Percentiles rank a stretch among this genome's conserved stretches.
Conservation (phyloP, 1,284 basidiomycete genomes). For the Psilocybe mexicana region DNA sequence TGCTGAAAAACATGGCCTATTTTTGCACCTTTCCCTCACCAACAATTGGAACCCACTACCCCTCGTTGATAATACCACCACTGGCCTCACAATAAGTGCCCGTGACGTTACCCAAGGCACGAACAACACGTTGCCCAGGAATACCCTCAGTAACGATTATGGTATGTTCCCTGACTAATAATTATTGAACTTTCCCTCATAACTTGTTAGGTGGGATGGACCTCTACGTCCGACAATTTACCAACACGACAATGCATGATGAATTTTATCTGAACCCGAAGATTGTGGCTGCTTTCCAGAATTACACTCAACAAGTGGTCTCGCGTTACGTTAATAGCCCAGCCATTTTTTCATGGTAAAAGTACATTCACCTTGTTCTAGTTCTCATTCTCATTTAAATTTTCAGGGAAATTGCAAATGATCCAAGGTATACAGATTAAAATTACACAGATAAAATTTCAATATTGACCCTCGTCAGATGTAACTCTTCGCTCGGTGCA, state of each 20-base stretch:
- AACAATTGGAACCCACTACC: slow-evolving; percentile 67
- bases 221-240: slow-evolving; percentile 57
- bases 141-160: slow-evolving; percentile 60
- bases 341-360: slow-evolving; percentile 53
- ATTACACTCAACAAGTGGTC: slow-evolving; percentile 56
- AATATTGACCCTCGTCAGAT: slow-evolving; percentile 35
- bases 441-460: not conserved
- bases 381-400: not conserved
- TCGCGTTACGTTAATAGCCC: slow-evolving; percentile 53
- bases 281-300: slow-evolving; percentile 51
- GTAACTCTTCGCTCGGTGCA: slow-evolving; percentile 51
- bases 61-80: slow-evolving; percentile 28
- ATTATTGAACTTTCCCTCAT: not conserved
- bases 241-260: slow-evolving; percentile 44
- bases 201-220: slow-evolving; percentile 59
- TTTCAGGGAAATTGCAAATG: slow-evolving; percentile 61
- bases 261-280: slow-evolving; percentile 56
- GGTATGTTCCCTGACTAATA: slow-evolving; percentile 36
- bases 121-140: slow-evolving; percentile 47
- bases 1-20: slow-evolving; percentile 60
- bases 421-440: slow-evolving; percentile 45
- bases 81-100: slow-evolving; percentile 16
- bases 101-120: slow-evolving; percentile 38
- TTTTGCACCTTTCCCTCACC: slow-evolving; percentile 62
- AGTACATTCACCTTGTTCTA: not conserved